These are phyloP conservation scores for Alternaria atra DNA, from an alignment of 2,329 filamentous ascomycete species.

Conservation along the genomic window DNA sequence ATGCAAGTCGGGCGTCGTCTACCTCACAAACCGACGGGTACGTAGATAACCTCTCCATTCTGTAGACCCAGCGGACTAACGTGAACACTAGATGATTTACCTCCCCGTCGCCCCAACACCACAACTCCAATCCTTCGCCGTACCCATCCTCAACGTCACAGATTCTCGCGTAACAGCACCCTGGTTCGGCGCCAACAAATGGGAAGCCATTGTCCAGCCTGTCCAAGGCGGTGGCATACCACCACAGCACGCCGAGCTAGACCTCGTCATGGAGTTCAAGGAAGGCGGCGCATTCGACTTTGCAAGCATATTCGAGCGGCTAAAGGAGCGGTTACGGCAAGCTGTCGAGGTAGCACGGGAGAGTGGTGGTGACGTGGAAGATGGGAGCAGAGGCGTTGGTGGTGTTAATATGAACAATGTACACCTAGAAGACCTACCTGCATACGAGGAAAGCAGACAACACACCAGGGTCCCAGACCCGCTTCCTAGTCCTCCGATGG, in stretches of 20 bases:
- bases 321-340: constrained; percentile 84
- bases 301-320: constrained; percentile 79
- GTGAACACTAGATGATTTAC: constrained; percentile 77
- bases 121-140: constrained; percentile 84
- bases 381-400: constrained; percentile 52
- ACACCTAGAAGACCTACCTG: constrained; percentile 85
- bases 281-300: constrained; percentile 97
- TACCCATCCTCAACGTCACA: constrained; percentile 84
- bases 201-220: constrained; percentile 81
- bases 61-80: constrained; percentile 9
- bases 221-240: constrained; percentile 86
- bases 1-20: constrained; percentile 77
- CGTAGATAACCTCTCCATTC: constrained; percentile 17
- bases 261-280: constrained; percentile 88
- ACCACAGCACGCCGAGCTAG: constrained; percentile 74
- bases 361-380: constrained; percentile 61
- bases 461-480: constrained; percentile 47
- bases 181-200: constrained; percentile 92
- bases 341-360: constrained; percentile 78
- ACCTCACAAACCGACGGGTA: constrained; percentile 87
- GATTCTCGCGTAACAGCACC: constrained; percentile 88
- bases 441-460: constrained; percentile 74
- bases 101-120: constrained; percentile 75
- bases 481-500: constrained; percentile 32
- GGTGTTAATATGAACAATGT: constrained; percentile 69